Conservation (phyloP, 2,329 filamentous ascomycete species). For the Microsporum audouinii region DNA sequence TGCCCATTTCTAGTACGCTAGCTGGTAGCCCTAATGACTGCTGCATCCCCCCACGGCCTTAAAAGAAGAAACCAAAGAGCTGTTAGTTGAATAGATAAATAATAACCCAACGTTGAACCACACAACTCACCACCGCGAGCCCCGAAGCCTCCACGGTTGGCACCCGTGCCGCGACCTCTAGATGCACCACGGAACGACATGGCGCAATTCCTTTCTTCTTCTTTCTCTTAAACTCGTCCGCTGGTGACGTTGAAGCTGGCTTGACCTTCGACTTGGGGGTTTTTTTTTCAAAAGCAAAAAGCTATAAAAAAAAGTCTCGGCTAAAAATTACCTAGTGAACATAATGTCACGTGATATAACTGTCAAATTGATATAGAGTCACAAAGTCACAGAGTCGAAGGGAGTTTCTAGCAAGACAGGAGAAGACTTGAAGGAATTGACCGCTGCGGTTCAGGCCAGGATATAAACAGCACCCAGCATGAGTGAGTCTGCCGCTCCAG, state of each 20-base stretch:
- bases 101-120: background rate
- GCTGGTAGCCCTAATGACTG: slow-evolving; percentile 53
- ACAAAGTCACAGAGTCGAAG: background rate
- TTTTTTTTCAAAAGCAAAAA: slow-evolving; percentile 1
- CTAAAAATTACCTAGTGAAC: slow-evolving; percentile 11
- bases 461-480: background rate
- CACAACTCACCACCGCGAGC: slow-evolving; percentile 32
- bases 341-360: slow-evolving; percentile 16
- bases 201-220: slow-evolving; percentile 17
- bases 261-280: background rate
- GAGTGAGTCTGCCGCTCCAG: background rate
- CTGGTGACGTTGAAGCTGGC: slow-evolving; percentile 1
- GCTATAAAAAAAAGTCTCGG: slow-evolving; percentile 8
- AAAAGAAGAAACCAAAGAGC: slow-evolving; percentile 11
- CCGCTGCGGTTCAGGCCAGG: background rate
- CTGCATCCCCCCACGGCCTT: slow-evolving; percentile 52
- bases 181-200: slow-evolving; percentile 56
- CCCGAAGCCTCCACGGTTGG: slow-evolving; percentile 37
- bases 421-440: background rate
- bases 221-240: background rate
- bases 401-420: background rate
- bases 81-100: slow-evolving; percentile 14
- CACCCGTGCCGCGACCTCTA: slow-evolving; percentile 41
- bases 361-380: background rate
- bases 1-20: slow-evolving; percentile 73